Conservation (phyloP, 2,329 filamentous ascomycete genomes). For the Coniochaeta prunicola region DNA sequence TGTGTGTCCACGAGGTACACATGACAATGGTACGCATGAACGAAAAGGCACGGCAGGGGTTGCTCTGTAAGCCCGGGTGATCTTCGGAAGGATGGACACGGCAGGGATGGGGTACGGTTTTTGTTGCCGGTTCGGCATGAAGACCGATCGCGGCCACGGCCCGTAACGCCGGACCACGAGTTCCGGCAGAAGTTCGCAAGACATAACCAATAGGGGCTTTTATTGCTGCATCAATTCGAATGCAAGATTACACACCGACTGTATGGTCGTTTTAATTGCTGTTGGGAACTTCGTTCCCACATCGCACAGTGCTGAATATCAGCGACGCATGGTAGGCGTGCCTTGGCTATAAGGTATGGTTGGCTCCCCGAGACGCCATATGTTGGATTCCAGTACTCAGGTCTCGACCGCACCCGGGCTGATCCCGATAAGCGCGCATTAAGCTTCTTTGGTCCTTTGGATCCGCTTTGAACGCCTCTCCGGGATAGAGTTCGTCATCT, state of each 20-base stretch:
- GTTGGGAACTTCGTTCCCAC: neutral
- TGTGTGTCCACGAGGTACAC: neutral
- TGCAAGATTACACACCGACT: neutral
- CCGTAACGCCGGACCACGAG: neutral
- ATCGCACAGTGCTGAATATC: neutral
- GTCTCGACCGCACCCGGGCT: neutral
- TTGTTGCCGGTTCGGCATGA: neutral
- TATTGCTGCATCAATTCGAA: neutral
- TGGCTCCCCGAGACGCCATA: slow-evolving; percentile 8
- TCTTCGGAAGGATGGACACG: neutral
- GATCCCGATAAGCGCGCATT: neutral
- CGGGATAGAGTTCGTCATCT: neutral
- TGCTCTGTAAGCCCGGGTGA: neutral
- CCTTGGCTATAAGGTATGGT: slow-evolving; percentile 3
- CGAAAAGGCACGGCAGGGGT: neutral
- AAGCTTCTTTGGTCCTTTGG: slow-evolving; percentile 11
- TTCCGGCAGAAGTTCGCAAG: neutral
- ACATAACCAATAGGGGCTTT: neutral
- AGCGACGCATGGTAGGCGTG: neutral
- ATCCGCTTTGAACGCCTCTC: slow-evolving; percentile 15
- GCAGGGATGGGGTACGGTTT: neutral
- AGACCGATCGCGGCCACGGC: neutral
- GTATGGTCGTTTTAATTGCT: neutral
- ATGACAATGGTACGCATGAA: neutral
- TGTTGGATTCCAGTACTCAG: neutral